Conservation (phyloP, 108 stramenopile species). For the Halocafeteria seosinensis region DNA sequence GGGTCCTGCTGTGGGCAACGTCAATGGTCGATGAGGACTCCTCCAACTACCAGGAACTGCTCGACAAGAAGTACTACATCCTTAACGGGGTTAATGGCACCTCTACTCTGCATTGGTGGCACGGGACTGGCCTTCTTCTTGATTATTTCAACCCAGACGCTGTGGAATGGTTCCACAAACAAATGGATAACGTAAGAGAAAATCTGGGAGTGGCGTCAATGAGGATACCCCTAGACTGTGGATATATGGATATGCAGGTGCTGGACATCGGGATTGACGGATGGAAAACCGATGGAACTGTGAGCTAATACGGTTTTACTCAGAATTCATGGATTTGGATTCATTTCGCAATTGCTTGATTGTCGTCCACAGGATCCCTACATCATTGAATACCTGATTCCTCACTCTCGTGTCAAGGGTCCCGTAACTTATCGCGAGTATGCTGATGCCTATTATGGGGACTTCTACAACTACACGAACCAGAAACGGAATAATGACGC, state of each 20-base stretch:
- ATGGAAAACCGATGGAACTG: slow-evolving; percentile 17
- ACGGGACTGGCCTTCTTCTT: slow-evolving; percentile 9
- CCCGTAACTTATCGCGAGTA: slow-evolving; percentile 9
- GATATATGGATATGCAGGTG: too few relatives aligned
- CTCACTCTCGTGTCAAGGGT: not conserved
- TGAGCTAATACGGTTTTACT: too few relatives aligned
- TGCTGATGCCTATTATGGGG: slow-evolving; percentile 9
- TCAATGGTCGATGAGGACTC: slow-evolving; percentile 14
- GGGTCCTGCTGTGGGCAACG: slow-evolving; percentile 14
- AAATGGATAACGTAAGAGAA: too few relatives aligned
- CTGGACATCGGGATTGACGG: slow-evolving; percentile 14
- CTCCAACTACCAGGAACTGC: not conserved
- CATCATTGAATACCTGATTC: slow-evolving; percentile 4
- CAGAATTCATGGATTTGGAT: too few relatives aligned
- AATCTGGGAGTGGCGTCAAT: too few relatives aligned
- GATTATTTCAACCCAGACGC: slow-evolving; percentile 12
- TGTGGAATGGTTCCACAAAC: slow-evolving; percentile 8
- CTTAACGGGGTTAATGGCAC: slow-evolving; percentile 3
- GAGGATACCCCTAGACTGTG: too few relatives aligned
- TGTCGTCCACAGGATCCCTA: too few relatives aligned
- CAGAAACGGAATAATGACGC: not conserved
- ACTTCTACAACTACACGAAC: slow-evolving; percentile 14
- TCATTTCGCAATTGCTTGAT: too few relatives aligned
- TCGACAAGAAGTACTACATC: slow-evolving; percentile 1
- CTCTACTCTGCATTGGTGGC: slow-evolving; percentile 14